These are phyloP conservation scores for Colletotrichum tanaceti DNA, from an alignment of 2,329 filamentous ascomycete genomes.

Conservation along the genomic window DNA sequence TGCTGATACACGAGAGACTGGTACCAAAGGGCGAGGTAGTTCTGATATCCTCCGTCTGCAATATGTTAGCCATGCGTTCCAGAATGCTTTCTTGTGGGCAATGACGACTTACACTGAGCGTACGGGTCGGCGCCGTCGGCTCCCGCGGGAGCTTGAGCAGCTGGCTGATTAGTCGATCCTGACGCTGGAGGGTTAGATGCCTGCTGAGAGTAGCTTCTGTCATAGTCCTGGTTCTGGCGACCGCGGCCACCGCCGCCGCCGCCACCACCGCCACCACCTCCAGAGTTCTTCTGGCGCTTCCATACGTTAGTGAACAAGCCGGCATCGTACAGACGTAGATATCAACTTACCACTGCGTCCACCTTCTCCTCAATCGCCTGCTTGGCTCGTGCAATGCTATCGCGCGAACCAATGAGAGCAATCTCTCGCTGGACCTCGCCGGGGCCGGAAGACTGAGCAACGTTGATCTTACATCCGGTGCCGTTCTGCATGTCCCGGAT, in stretches of 20 bases:
- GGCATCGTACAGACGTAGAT: background rate
- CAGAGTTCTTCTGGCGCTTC: conserved; percentile 66
- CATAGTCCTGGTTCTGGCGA: conserved; percentile 63
- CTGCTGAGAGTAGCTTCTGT: conserved; percentile 65
- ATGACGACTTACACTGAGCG: conserved; percentile 71
- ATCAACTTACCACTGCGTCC: conserved; percentile 79
- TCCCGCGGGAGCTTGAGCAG: conserved; percentile 56
- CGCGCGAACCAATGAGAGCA: conserved; percentile 80
- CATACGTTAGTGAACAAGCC: conserved; percentile 46
- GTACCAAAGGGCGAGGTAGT: conserved; percentile 85
- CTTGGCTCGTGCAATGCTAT: conserved; percentile 85
- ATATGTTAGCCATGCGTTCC: conserved; percentile 43
- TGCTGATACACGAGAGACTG: conserved; percentile 68
- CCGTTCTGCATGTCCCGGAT: conserved; percentile 92
- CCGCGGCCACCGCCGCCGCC: conserved; percentile 56
- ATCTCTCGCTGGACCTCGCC: conserved; percentile 87
- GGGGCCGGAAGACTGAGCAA: conserved; percentile 82
- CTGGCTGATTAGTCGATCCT: conserved; percentile 55
- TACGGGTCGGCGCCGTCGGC: conserved; percentile 74
- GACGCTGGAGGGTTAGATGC: conserved; percentile 51
- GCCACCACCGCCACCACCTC: conserved; percentile 58
- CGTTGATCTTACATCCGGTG: conserved; percentile 95
- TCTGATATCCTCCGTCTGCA: conserved; percentile 83
- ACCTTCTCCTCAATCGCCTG: conserved; percentile 91
- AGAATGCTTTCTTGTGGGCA: background rate